These are phyloP conservation scores for Macadamia tetraphylla DNA, from an alignment of 164 flowering plant species.

Conservation along the genomic window DNA sequence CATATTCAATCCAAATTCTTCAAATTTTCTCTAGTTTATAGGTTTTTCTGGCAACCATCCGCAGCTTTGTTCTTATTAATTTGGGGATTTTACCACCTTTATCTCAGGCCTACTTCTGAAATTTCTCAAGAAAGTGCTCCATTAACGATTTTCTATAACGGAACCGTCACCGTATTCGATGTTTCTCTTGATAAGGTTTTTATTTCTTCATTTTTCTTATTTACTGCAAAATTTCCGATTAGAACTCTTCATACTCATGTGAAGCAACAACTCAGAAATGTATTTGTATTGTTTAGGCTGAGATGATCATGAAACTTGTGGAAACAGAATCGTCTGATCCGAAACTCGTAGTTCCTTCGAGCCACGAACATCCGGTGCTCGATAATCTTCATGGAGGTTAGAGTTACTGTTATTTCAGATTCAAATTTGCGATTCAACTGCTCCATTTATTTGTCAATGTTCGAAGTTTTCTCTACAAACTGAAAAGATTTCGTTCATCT, in stretches of 20 bases:
- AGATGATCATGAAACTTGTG: conserved; percentile 45
- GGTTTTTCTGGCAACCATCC: not conserved
- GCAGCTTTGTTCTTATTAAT: too few species aligned
- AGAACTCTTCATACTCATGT: not conserved
- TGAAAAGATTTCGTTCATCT: not conserved
- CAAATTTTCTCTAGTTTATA: not conserved
- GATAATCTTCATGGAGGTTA: conserved; percentile 41
- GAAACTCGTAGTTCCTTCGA: conserved; percentile 9
- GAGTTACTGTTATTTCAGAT: not conserved
- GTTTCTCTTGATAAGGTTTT: conserved; percentile 23
- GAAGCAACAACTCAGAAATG: not conserved
- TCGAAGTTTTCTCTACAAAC: not conserved
- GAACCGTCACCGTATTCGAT: conserved; percentile 27
- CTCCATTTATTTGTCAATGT: not conserved
- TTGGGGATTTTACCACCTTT: not conserved
- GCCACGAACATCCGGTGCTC: conserved; percentile 24
- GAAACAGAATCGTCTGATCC: conserved; percentile 20
- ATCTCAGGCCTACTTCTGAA: conserved; percentile 15
- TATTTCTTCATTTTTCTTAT: not conserved
- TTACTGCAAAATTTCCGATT: not conserved
- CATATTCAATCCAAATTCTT: not conserved
- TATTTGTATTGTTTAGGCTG: conserved; percentile 31
- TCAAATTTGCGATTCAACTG: not conserved
- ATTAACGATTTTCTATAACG: conserved; percentile 38
- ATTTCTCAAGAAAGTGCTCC: conserved; percentile 33